Conservation (phyloP, 169 alveolate species). For the Plasmodium relictum region DNA sequence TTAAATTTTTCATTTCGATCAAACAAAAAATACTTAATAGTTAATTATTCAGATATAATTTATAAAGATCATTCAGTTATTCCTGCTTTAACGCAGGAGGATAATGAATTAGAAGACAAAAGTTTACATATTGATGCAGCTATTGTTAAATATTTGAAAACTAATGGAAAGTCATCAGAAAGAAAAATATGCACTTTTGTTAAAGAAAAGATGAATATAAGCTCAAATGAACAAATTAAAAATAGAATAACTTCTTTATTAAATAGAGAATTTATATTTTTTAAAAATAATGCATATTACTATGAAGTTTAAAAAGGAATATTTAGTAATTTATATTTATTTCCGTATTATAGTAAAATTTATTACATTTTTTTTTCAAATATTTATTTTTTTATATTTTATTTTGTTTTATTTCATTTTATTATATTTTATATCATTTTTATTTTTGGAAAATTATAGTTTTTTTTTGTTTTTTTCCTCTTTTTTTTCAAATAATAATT, state of each 20-base stretch:
- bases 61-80: slow-evolving; percentile 34
- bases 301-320: slow-evolving; percentile 25
- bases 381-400: background rate
- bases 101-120: slow-evolving; percentile 44
- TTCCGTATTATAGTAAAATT: background rate
- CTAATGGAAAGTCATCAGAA: slow-evolving; percentile 61
- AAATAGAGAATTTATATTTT: slow-evolving; percentile 62
- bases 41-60: slow-evolving; percentile 31
- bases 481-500: no score
- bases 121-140: slow-evolving; percentile 71
- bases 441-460: no score
- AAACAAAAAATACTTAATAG: slow-evolving; percentile 38
- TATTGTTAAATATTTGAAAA: slow-evolving; percentile 53
- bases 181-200: slow-evolving; percentile 29
- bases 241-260: slow-evolving; percentile 43
- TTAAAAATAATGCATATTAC: slow-evolving; percentile 35
- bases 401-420: no score
- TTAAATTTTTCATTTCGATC: slow-evolving; percentile 30
- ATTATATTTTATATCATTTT: background rate
- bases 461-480: no score
- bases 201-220: slow-evolving; percentile 34
- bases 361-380: background rate
- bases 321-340: background rate
- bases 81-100: slow-evolving; percentile 49
- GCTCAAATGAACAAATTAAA: slow-evolving; percentile 68